Conservation (phyloP, 2,329 filamentous ascomycete genomes). For the Verticillium albo-atrum region DNA sequence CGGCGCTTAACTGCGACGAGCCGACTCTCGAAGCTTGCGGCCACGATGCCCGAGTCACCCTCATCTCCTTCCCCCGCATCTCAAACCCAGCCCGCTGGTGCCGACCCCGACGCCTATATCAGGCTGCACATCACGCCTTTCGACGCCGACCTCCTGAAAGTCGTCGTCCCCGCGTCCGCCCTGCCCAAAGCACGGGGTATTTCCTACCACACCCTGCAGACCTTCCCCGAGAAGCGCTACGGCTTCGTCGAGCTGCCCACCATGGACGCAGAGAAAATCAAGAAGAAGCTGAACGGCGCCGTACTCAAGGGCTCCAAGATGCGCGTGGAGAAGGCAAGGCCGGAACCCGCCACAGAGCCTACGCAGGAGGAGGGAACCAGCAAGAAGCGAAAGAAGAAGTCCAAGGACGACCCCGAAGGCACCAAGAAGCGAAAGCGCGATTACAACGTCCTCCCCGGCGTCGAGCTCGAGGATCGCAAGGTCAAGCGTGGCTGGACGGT, state of each 20-base stretch:
- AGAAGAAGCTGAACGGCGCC: constrained; percentile 84
- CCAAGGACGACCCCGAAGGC: constrained; percentile 19
- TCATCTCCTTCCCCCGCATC: background rate
- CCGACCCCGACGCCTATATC: constrained; percentile 26
- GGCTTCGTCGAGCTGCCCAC: constrained; percentile 81
- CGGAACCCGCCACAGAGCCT: constrained; percentile 46
- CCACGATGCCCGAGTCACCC: constrained; percentile 3
- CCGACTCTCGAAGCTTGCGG: background rate
- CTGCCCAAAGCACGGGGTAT: constrained; percentile 68
- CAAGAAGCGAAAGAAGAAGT: constrained; percentile 36
- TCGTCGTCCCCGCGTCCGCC: constrained; percentile 66
- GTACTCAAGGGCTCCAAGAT: constrained; percentile 83
- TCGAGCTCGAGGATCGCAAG: constrained; percentile 70
- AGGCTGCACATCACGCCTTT: constrained; percentile 88
- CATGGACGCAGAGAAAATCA: constrained; percentile 83
- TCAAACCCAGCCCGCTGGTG: constrained; percentile 2
- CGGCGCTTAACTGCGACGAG: constrained; percentile 2
- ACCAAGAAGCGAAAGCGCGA: constrained; percentile 48
- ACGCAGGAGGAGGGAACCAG: constrained; percentile 25
- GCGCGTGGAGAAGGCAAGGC: constrained; percentile 74
- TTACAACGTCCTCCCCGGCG: constrained; percentile 53
- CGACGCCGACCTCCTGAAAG: constrained; percentile 65
- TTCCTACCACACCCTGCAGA: constrained; percentile 81
- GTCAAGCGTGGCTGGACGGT: constrained; percentile 91
- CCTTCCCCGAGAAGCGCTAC: constrained; percentile 86